phyloP scores from a whole-genome alignment of 2,329 filamentous ascomycete species.

The Fusarium oligoseptatum region DNA sequence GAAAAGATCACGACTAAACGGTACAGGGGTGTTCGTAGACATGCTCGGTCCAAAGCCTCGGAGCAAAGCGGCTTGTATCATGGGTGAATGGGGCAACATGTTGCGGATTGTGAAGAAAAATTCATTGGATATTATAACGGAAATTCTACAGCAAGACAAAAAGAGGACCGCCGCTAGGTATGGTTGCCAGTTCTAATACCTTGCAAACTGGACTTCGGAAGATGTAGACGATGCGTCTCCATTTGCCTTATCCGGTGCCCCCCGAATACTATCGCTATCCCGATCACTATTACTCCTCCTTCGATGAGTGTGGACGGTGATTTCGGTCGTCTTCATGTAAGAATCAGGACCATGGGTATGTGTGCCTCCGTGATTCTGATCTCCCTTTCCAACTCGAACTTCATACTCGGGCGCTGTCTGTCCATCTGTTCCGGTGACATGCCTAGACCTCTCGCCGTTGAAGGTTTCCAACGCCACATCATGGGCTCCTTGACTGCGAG shows the following conservation, averaged over 20 bases:
- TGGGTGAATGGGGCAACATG: background rate
- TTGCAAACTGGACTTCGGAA: constrained; percentile 42
- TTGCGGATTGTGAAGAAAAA: background rate
- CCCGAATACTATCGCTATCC: constrained; percentile 14
- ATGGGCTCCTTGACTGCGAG: constrained; percentile 27
- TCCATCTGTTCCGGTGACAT: constrained; percentile 16
- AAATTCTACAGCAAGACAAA: background rate
- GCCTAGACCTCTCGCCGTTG: constrained; percentile 27
- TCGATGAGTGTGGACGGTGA: constrained; percentile 29
- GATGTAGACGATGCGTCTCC: constrained; percentile 38
- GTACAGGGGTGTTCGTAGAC: background rate
- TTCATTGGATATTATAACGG: background rate
- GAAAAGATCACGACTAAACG: background rate
- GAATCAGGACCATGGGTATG: constrained; percentile 6
- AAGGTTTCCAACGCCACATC: constrained; percentile 38
- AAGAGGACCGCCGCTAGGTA: background rate
- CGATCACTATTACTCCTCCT: constrained; percentile 10
- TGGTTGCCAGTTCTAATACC: background rate
- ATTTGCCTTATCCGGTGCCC: constrained; percentile 8
- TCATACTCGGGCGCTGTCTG: constrained; percentile 31
- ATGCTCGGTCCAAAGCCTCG: background rate
- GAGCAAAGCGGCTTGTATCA: background rate
- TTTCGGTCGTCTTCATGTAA: constrained; percentile 38
- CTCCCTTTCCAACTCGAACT: constrained; percentile 37
- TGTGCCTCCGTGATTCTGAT: background rate